Conservation (phyloP, 208 protist genomes). For the Lotmaria passim region DNA sequence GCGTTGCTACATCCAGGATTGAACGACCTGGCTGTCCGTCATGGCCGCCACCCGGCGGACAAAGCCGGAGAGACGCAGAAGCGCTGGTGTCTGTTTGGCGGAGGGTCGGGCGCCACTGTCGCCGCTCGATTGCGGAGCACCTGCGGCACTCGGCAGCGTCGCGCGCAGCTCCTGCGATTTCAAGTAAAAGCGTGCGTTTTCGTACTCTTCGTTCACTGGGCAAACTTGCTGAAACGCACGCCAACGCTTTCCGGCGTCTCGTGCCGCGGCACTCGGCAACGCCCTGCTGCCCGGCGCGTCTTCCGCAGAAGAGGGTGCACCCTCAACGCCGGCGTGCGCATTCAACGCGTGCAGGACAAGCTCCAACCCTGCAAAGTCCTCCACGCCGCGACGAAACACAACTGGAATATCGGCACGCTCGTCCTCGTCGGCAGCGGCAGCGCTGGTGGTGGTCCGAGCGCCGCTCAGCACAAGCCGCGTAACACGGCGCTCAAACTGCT, state of each 20-base stretch:
- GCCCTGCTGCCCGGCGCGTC: neutral
- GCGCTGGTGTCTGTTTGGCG: slow-evolving; percentile 24
- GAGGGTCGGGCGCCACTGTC: slow-evolving; percentile 10
- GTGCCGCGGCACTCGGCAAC: neutral
- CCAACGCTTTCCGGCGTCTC: slow-evolving; percentile 51
- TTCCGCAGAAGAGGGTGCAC: neutral
- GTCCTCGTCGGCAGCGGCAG: slow-evolving; percentile 19
- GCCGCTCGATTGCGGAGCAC: neutral
- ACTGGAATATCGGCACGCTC: slow-evolving; percentile 36
- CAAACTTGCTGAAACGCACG: slow-evolving; percentile 69
- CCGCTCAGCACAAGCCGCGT: slow-evolving; percentile 47
- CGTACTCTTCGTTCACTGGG: slow-evolving; percentile 58
- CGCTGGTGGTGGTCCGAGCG: slow-evolving; percentile 10
- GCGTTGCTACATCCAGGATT: slow-evolving; percentile 32
- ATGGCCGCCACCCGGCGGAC: slow-evolving; percentile 60
- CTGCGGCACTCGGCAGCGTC: neutral
- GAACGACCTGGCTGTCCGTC: slow-evolving; percentile 39
- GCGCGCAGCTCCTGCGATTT: slow-evolving; percentile 1
- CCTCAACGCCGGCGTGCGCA: neutral
- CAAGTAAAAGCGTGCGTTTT: slow-evolving; percentile 38
- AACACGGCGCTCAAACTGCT: slow-evolving; percentile 58
- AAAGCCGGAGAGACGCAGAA: slow-evolving; percentile 46
- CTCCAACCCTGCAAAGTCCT: slow-evolving; percentile 66
- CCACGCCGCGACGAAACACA: slow-evolving; percentile 65
- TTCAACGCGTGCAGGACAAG: slow-evolving; percentile 39